Base-by-base conservation (phyloP, 805 yeast species). In the Lachancea fermentati region DNA sequence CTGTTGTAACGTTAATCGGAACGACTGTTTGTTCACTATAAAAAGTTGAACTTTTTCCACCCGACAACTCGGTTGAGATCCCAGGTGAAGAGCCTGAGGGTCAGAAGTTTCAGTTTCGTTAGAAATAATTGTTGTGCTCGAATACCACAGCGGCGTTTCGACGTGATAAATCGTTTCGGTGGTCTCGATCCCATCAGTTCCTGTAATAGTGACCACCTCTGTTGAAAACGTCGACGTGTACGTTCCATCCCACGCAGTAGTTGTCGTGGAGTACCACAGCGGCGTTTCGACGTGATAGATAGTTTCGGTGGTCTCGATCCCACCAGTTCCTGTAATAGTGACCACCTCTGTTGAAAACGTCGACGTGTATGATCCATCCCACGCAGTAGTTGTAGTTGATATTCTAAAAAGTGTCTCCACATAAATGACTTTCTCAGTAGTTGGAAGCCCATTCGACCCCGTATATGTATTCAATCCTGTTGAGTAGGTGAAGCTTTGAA, bases 321-420 rank as follows among this genome's bases (percentile, higher is more conserved):
- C 43, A 33, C 41, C 44, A 11, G 22, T n/a, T 14, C 44, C 50
- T 2, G 50, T 46, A 22, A 25, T 22, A 0, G 45, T 44, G 17
- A 29, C 14, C 14, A 39, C 29, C 17, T 17, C 26, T 2, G 50
- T 44, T 1, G 40, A 16, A 15, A 17, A 30, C 8, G 40, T 36
- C 4, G 33, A 17, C 18, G 40, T 36, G 22, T 9, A 7, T 17
- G 40, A n/a, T 24, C 40, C 40, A 13, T 19, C 19, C 34, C 34
- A 36, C 15, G 17, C 26, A 11, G 26, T 36, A 28, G 16, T 15
- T 12, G 34, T 29, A 7, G 26, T 19, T 3, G 28, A 24, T 5
- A 4, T 11, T n/a, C 9, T 25, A 35, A 11, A n/a, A 28, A 52
- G 54, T 4, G 52, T 48, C 26, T 44, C 46, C 8, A 50, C 48